A percentile compares a stretch with the other conserved stretches of the same genome.
Conservation (phyloP, 495 filamentous ascomycete species). For the Podospora conica region DNA sequence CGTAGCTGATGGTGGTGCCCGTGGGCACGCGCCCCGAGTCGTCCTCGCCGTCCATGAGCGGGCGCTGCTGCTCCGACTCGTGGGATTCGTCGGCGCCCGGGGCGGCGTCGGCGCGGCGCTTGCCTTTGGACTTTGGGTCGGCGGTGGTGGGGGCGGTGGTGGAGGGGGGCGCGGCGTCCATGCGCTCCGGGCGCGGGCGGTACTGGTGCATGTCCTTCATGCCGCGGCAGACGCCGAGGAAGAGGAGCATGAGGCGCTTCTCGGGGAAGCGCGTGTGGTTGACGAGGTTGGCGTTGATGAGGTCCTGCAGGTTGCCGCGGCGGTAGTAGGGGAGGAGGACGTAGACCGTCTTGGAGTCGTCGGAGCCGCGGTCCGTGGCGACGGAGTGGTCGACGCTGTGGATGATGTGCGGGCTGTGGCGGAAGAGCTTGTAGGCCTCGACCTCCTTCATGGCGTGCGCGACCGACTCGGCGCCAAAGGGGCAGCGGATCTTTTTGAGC, state of each 20-base stretch:
- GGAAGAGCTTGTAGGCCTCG: constrained; percentile 89
- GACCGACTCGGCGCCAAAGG: constrained; percentile 94
- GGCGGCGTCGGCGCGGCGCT: constrained; percentile 46
- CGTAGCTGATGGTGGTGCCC: constrained; percentile 71
- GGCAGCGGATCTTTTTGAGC: constrained; percentile 95
- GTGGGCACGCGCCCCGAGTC: constrained; percentile 55
- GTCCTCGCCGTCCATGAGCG: constrained; percentile 80
- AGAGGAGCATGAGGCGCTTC: constrained; percentile 76
- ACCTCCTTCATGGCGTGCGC: constrained; percentile 92
- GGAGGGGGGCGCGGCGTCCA: constrained; percentile 31
- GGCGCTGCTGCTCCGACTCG: constrained; percentile 67
- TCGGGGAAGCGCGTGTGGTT: constrained; percentile 94
- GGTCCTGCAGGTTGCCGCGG: constrained; percentile 90
- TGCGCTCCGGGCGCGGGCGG: constrained; percentile 43
- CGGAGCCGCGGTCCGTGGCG: constrained; percentile 44
- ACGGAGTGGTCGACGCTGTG: constrained; percentile 77
- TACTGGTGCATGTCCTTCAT: constrained; percentile 89
- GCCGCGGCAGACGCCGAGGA: constrained; percentile 85
- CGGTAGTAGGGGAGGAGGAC: constrained; percentile 93
- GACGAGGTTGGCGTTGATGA: constrained; percentile 97
- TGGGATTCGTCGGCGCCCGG: constrained; percentile 53
- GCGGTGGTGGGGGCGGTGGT: constrained; percentile 45
- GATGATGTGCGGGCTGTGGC: constrained; percentile 77
- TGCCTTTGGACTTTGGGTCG: constrained; percentile 52
- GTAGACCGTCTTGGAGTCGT: constrained; percentile 86